Base-by-base conservation (phyloP, 2,329 filamentous ascomycete species). In the Cytospora leucostoma region DNA sequence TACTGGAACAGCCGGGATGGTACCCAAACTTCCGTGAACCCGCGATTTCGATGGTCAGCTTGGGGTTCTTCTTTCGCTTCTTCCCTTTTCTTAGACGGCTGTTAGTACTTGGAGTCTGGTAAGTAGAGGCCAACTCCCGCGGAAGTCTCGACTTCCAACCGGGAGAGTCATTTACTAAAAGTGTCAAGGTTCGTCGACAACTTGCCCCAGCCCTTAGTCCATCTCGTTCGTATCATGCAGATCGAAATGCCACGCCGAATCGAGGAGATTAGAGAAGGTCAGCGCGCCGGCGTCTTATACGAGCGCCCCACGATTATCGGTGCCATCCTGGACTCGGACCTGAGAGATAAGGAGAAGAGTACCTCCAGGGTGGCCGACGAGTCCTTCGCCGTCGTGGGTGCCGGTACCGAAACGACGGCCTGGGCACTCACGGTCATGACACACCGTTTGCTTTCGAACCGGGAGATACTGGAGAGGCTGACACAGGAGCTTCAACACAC, bases 391-490 rank as follows among this genome's bases (percentile, higher is more conserved):
- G 15, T 61, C 11, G 15, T 61, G 17, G 58, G 37, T n/a, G 58
- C 58, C 2, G 50, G 58, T 15, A 52, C 58, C 8, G 58, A 61
- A 40, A 61, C 58, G 10, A 35, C 51, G 4, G 32, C 34, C 15
- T 61, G 58, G 58, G 34, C 58, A 40, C 37, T 62, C 13, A 19
- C 53, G 3, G 53, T 56, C 12, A 56, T 49, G n/a, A 56, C 38
- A 5, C 56, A 38, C 53, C 34, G 50, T 17, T 40, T 62, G 15
- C 59, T 62, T 6, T n/a, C 40, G 12, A 32, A 62, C 2, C 53
- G 53, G 15, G 33, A 51, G 17, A 32, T 34, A 37, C 32, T 51
- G 17, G 32, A 51, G 35, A 27, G 40, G 34, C 47, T 61, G 3
- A 61, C 34, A 15, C 8, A 53, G 37, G 58, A 61, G 35, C 50